phyloP scores from a whole-genome alignment of 1,284 basidiomycete species.

The Ganoderma lucidum region DNA sequence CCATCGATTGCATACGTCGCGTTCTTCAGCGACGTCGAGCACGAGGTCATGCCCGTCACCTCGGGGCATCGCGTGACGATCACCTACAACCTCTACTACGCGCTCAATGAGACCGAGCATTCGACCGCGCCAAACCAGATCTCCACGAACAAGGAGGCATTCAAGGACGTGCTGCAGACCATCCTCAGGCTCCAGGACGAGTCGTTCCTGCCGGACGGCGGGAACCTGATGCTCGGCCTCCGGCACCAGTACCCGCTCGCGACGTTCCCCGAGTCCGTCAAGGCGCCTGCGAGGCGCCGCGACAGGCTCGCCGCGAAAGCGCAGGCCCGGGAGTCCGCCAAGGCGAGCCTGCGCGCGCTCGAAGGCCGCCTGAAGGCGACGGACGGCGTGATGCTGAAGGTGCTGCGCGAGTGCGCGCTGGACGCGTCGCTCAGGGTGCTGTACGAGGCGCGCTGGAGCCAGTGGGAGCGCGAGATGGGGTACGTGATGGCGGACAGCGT shows the following conservation, averaged over 20 bases:
- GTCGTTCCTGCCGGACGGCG: constrained; percentile 42
- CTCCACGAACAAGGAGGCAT: constrained; percentile 9
- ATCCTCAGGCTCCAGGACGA: constrained; percentile 41
- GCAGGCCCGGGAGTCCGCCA: not conserved
- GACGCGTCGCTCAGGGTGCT: constrained; percentile 26
- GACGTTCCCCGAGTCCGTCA: not conserved
- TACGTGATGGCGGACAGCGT: constrained; percentile 18
- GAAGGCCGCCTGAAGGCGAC: constrained; percentile 38
- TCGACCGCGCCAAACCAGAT: not conserved
- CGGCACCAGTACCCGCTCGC: constrained; percentile 43
- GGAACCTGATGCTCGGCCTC: constrained; percentile 47
- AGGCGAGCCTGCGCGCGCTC: constrained; percentile 10
- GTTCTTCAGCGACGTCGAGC: constrained; percentile 55
- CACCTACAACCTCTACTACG: constrained; percentile 49
- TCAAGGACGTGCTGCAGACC: constrained; percentile 26
- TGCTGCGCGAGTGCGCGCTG: constrained; percentile 17
- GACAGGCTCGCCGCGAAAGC: not conserved
- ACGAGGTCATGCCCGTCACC: constrained; percentile 51
- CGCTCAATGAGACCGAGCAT: constrained; percentile 7
- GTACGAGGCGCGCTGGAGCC: constrained; percentile 10
- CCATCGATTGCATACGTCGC: constrained; percentile 45
- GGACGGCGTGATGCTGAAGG: constrained; percentile 24
- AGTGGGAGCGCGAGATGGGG: not conserved
- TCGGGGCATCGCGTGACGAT: constrained; percentile 51
- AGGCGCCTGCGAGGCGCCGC: not conserved